Base-by-base conservation (phyloP, 73 alveolate genomes). In the Paramecium biaurelia region DNA sequence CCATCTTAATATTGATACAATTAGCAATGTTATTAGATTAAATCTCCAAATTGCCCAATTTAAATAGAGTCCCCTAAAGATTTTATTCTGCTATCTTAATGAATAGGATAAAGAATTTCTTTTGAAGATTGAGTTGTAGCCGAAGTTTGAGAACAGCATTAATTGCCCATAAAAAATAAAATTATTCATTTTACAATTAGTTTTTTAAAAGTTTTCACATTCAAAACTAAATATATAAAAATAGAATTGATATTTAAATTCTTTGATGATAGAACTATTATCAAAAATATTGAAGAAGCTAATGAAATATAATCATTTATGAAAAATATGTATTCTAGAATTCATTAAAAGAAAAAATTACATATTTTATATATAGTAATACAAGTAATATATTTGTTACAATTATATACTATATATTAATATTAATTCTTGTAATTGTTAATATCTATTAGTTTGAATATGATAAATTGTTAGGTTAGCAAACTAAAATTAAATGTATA, bases 101-200 rank as follows among this genome's bases (percentile, higher is more conserved):
- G 26, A 30, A 30, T 63, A 12, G 84, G 20, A 14, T 63, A 3
- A 2, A 23, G 26, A 18, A 26, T 63, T 63, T 63, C 84, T 63
- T 30, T 63, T 12, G 20, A 30, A 63, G 41, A 30, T 63, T 63
- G 45, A 32, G 84, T 26, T 2, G 2, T 12, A 12, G 26, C 15
- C 26, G 15, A 32, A 63, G 84, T 63, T 63, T 63, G 84, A 63
- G 84, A 63, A 63, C 84, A 63, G 45, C 84, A 63, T 63, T 63
- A 32, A 63, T 63, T 63, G 84, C 84, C 84, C 84, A 63, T 63
- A 26, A 26, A 30, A 63, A 32, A 26, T 26, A 30, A 63, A 63
- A 30, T 63, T 23, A 30, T 63, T 30, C 45, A 63, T 63, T 26
- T 32, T 12, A 38, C 47, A 38, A 38, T 38, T 8, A 32, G 4